Evolutionary conservation across 495 filamentous ascomycete species (phyloP).

Genomic region (Aspergillus avenaceus): DNA sequence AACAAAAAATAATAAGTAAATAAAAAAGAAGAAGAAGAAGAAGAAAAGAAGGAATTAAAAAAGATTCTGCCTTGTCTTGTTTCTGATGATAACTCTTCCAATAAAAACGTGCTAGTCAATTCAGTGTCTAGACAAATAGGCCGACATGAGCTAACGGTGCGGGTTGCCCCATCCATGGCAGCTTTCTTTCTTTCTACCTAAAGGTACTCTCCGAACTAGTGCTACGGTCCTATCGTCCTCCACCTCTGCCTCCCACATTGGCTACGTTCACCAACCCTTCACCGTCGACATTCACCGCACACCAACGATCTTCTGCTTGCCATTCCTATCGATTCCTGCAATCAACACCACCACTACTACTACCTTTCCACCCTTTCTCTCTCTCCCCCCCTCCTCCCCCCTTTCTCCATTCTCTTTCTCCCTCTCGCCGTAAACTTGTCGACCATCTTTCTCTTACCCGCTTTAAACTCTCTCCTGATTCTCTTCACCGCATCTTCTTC

Average conservation of each 20-base stretch:
- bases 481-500: constrained; percentile 10
- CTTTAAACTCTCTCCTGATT: background rate
- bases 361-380: background rate
- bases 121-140: constrained; percentile 20
- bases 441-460: constrained; percentile 10
- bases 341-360: too few species aligned
- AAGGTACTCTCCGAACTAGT: background rate
- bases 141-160: constrained; percentile 17
- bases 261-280: constrained; percentile 13
- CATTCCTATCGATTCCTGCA: constrained; percentile 11
- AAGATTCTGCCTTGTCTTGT: too few species aligned
- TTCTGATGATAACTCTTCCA: too few species aligned
- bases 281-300: constrained; percentile 16
- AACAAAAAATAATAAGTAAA: too few species aligned
- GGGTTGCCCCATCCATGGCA: constrained; percentile 28
- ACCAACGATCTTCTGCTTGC: constrained; percentile 13
- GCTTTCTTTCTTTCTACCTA: constrained; percentile 7
- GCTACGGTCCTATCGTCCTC: constrained; percentile 11
- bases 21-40: too few species aligned
- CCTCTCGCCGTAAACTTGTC: constrained; percentile 7
- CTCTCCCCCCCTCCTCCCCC: constrained; percentile 11
- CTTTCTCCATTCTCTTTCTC: constrained; percentile 1
- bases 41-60: too few species aligned
- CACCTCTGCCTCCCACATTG: constrained; percentile 21
- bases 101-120: constrained; percentile 4